A percentile compares a stretch with the other conserved stretches of the same genome.
phyloP scores from a whole-genome alignment of 768 basidiomycete species.

The Pleurotus sapidus region DNA sequence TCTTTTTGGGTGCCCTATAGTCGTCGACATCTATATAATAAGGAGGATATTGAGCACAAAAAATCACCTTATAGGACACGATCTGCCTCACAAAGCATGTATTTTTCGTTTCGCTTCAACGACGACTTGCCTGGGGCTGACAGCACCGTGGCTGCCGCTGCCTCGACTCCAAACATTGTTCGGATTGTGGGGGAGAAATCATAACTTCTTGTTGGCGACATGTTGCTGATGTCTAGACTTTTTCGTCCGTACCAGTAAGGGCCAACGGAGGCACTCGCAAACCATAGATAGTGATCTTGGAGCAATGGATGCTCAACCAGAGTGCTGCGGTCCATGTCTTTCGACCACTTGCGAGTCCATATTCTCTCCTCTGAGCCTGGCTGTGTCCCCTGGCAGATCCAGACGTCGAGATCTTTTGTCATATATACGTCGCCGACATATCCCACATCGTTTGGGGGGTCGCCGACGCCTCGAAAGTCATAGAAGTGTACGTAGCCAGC shows the following conservation, averaged over 20 bases:
- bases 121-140: too few species aligned
- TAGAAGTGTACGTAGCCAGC: neutral
- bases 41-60: too few species aligned
- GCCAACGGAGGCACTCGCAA: neutral
- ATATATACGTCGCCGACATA: slow-evolving; percentile 1
- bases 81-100: too few species aligned
- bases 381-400: neutral
- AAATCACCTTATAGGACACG: too few species aligned
- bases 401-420: neutral
- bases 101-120: too few species aligned
- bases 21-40: too few species aligned
- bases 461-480: neutral
- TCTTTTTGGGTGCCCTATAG: too few species aligned
- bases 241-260: neutral
- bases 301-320: neutral
- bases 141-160: too few species aligned
- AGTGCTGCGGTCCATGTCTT: neutral
- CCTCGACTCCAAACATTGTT: neutral
- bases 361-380: neutral
- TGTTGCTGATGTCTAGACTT: neutral
- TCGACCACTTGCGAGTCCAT: neutral
- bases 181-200: neutral
- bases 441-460: slow-evolving; percentile 3
- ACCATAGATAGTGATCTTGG: neutral
- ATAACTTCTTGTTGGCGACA: neutral